These are phyloP conservation scores for Candida neerlandica DNA, from an alignment of 1,139 yeast genomes.

Conservation along the genomic window DNA sequence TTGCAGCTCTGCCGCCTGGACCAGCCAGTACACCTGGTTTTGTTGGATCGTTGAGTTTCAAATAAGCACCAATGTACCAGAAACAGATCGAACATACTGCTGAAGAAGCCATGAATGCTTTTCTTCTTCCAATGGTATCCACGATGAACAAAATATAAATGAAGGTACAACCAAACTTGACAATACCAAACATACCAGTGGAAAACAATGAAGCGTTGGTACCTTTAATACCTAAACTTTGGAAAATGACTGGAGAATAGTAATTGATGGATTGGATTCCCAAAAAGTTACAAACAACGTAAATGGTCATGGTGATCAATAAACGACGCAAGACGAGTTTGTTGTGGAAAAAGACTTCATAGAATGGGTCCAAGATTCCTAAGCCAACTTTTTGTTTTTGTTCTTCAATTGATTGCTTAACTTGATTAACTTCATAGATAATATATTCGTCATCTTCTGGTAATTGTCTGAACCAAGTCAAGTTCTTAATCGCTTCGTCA, in stretches of 20 bases:
- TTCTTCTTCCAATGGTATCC: slow-evolving; percentile 41
- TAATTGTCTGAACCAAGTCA: slow-evolving; percentile 41
- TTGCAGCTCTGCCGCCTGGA: slow-evolving; percentile 47
- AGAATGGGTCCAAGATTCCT: slow-evolving; percentile 41
- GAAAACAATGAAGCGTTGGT: slow-evolving; percentile 43
- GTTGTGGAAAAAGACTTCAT: slow-evolving; percentile 35
- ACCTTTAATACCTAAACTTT: slow-evolving; percentile 42
- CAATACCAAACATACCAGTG: slow-evolving; percentile 48
- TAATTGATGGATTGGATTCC: slow-evolving; percentile 51
- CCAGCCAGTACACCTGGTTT: slow-evolving; percentile 38
- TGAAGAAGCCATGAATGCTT: slow-evolving; percentile 42
- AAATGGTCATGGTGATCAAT: slow-evolving; percentile 35
- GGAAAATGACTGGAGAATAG: slow-evolving; percentile 46
- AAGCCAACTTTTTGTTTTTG: slow-evolving; percentile 38
- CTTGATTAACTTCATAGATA: slow-evolving; percentile 36
- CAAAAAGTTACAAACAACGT: slow-evolving; percentile 46
- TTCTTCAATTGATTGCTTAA: slow-evolving; percentile 27
- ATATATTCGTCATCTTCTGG: slow-evolving; percentile 42
- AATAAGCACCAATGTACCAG: slow-evolving; percentile 47
- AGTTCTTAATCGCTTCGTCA: slow-evolving; percentile 38
- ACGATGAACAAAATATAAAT: slow-evolving; percentile 40
- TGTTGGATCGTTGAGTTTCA: slow-evolving; percentile 42
- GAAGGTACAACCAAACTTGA: slow-evolving; percentile 41
- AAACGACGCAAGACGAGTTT: slow-evolving; percentile 33
- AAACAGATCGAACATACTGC: slow-evolving; percentile 41